Evolutionary conservation across 768 basidiomycete species (phyloP).

Genomic region (Serendipita sp.): DNA sequence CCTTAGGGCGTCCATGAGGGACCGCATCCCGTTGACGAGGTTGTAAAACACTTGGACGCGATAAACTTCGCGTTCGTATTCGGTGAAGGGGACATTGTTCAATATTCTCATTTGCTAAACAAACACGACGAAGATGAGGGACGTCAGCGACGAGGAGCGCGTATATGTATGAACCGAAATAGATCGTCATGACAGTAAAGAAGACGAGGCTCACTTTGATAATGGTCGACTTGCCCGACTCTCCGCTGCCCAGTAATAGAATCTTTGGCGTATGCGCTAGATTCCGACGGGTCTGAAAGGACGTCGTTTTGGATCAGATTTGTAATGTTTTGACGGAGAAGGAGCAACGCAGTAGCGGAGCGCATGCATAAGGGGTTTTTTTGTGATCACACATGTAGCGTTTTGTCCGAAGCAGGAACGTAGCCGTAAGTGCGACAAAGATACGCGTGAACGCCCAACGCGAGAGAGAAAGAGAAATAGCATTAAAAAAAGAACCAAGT

Average conservation of each 20-base stretch:
- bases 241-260: slow-evolving; percentile 23
- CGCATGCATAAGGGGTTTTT: not conserved
- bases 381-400: not conserved
- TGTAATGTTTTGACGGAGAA: not conserved
- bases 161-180: no score
- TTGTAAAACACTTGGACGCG: slow-evolving; percentile 29
- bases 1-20: slow-evolving; percentile 25
- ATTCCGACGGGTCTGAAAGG: not conserved
- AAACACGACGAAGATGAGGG: no score
- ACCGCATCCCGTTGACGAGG: slow-evolving; percentile 25
- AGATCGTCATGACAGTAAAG: not conserved
- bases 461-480: no score
- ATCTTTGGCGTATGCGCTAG: slow-evolving; percentile 14
- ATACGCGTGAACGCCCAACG: no score
- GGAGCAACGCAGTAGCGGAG: not conserved
- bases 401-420: not conserved
- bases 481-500: no score
- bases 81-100: slow-evolving; percentile 25
- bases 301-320: not conserved
- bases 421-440: no score
- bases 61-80: slow-evolving; percentile 25
- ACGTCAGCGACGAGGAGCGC: not conserved
- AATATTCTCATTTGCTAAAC: slow-evolving; percentile 29
- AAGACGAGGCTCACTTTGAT: slow-evolving; percentile 14
- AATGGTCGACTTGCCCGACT: slow-evolving; percentile 26